Evolutionary conservation across 495 filamentous ascomycete genomes (phyloP).

Genomic region (Hypoxylon lenormandii): DNA sequence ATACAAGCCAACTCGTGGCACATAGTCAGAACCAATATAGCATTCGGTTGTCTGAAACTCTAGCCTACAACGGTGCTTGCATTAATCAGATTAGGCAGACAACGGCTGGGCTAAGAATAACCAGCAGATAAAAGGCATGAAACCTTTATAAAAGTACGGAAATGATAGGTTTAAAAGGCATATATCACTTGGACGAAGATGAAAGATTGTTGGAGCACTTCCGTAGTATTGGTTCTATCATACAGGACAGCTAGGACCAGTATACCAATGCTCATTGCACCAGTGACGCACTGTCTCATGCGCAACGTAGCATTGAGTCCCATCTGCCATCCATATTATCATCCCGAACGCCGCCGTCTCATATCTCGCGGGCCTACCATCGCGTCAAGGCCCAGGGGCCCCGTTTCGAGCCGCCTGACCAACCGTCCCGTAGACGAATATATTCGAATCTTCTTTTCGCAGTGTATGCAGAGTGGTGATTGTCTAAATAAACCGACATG

Average conservation of each 20-base stretch:
- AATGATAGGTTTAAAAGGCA: neutral
- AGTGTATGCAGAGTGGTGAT: conserved; percentile 54
- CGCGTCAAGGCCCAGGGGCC: conserved; percentile 20
- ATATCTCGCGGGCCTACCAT: conserved; percentile 17
- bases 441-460: conserved; percentile 40
- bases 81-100: no score
- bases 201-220: conserved; percentile 15
- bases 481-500: conserved; percentile 49
- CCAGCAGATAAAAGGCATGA: no score
- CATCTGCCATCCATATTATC: conserved; percentile 20
- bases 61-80: no score
- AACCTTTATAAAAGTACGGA: no score
- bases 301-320: conserved; percentile 4
- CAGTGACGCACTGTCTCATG: conserved; percentile 8
- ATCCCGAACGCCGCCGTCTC: conserved; percentile 20
- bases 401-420: conserved; percentile 1
- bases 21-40: no score
- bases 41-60: no score
- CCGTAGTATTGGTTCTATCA: conserved; percentile 41
- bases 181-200: neutral
- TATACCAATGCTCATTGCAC: conserved; percentile 7
- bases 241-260: conserved; percentile 28
- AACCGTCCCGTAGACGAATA: conserved; percentile 17
- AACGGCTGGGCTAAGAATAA: no score
- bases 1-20: no score